Base-by-base conservation (phyloP, 2,329 filamentous ascomycete species). In the Penicillium sp. region DNA sequence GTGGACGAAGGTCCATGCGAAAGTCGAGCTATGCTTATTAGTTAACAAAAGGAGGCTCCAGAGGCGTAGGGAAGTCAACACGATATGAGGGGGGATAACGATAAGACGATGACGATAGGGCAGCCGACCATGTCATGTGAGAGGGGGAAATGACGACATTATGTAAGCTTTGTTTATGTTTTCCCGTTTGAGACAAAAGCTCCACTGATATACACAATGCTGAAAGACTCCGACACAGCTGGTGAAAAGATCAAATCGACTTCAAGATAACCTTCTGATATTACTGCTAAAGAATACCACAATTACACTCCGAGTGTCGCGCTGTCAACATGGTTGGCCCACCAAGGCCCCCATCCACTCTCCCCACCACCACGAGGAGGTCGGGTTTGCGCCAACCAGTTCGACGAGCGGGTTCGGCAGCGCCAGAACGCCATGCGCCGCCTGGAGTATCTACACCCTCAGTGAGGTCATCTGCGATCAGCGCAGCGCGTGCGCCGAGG, bases 381-480 rank as follows among this genome's bases (percentile, higher is more conserved):
- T 69, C 72, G 52, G 74, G 69, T 51, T 73, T 76, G 67, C 75
- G 76, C 47, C 76, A 74, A 58, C 70, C 76, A 37, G 68, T 72
- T 22, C 68, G 61, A 47, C 78, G 80, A 66, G 73, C 78, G 55
- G 77, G 76, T 32, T 77, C 80, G 22, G 63, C 73, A 33, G 66
- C 70, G 17, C 74, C 77, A 57, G 74, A 80, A 33, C 74, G 78
- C 54, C 70, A 84, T 26, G 71, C 77, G 12, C 91, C 90, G 5
- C 87, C 88, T 5, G 80, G 85, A 52, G 81, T 82, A 40, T 87
- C 88, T 7, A 80, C 86, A 51, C 81, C 82, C 37, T 87, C 86
- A 7, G 65, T 87, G 21, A 76, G 78, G 45, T 85, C 85, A 4
- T 70, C 76, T 33, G 69, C 68, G 10, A 66, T 65, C 6, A 67